These are phyloP conservation scores for Cornus florida DNA, from an alignment of 148 eudicot genomes.

Conservation along the genomic window DNA sequence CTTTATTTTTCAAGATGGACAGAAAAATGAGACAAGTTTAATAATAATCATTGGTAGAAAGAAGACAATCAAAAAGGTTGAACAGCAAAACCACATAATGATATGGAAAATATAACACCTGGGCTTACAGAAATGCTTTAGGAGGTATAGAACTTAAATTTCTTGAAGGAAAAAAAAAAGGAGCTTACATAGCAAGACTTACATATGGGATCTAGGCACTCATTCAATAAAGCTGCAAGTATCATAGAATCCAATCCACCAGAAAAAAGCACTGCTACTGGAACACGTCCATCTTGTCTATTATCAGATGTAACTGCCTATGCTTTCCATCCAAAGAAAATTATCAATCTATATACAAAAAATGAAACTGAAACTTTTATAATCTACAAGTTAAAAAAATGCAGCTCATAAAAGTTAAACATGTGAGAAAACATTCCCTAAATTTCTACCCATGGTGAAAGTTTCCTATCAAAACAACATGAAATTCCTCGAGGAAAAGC, in stretches of 20 bases:
- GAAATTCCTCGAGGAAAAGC: background rate
- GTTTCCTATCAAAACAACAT: background rate
- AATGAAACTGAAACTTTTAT: background rate
- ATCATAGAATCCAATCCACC: constrained; percentile 99
- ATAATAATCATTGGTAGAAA: background rate
- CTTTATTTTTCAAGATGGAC: background rate
- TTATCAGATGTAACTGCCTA: constrained; percentile 34
- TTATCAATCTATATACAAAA: background rate
- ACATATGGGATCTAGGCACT: constrained; percentile 78
- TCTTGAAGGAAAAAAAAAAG: background rate
- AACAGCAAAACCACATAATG: background rate
- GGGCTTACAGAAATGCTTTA: background rate
- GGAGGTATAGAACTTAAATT: background rate
- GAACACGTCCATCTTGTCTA: constrained; percentile 42
- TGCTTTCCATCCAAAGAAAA: constrained; percentile 13
- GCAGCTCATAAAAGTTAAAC: constrained; percentile 5
- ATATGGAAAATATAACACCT: background rate
- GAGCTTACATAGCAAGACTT: constrained; percentile 20
- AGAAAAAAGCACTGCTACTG: constrained; percentile 91
- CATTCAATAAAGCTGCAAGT: constrained; percentile 82
- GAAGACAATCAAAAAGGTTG: background rate
- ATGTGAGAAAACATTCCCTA: background rate
- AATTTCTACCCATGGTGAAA: background rate
- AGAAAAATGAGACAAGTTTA: constrained; percentile 12
- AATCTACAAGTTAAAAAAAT: background rate